Base-by-base conservation (phyloP, 2,329 filamentous ascomycete genomes). In the Aspergillus sp. region DNA sequence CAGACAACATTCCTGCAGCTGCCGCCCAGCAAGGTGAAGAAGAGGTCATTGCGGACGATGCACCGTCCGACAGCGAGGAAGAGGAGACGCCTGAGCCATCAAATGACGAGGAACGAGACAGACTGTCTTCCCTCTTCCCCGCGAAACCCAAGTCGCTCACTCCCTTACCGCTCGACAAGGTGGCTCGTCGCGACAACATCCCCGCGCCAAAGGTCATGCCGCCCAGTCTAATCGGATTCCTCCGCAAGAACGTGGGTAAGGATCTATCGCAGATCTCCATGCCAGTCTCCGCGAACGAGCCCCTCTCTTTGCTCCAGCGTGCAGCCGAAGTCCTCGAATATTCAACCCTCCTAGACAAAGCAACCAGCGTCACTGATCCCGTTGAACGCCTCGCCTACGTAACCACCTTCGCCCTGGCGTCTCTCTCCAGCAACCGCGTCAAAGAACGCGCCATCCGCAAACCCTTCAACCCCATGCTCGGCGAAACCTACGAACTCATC, bases 161-260 rank as follows among this genome's bases (percentile, higher is more conserved):
- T 9, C 93, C 93, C 3, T 73, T 97, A 13, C 91, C 93, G 1
- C 73, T 95, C 23, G 76, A 82, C 25, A 59, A 70, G 0, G 76
- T 94, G 2, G 69, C 76, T 35, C 82, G 93, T 30, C 82, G 93
- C 49, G 76, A 72, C 5, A 84, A 81, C 0, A 82, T 98, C 13
- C 78, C 83, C 3, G 76, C 86, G 1, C 83, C 90, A 5, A 89
- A 84, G 23, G 83, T 90, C 12, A 74, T 83, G 49, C 93, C 93
- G 0, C 93, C 93, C 0, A 95, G 89, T 65, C 74, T 98, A 46
- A 95, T 98, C 56, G 88, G 88, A 0, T 95, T 97, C 66, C 78
- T 97, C 27, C 84, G 93, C 57, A 98, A 97, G 69, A 98, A 98
- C 59, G 93, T 97, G 7, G 93, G 93, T 63, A 98, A 98, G 68